Evolutionary conservation across 1,284 basidiomycete species (phyloP).

Genomic region (Filobasidium uniguttulatum): DNA sequence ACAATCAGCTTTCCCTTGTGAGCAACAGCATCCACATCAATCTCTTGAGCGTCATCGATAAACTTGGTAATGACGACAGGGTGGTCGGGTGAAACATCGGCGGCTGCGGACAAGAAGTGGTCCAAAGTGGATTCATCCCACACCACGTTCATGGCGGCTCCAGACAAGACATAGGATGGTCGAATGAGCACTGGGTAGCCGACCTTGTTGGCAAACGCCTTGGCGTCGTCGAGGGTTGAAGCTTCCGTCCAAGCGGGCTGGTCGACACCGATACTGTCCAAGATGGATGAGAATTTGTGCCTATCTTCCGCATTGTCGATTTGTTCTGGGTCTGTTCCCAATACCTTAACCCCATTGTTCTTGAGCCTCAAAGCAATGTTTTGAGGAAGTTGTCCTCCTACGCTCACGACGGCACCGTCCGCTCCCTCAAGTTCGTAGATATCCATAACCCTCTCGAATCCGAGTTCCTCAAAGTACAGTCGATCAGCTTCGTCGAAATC

Average conservation of each 20-base stretch:
- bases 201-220: conserved; percentile 77
- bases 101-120: conserved; percentile 85
- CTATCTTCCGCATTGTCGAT: conserved; percentile 98
- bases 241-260: conserved; percentile 96
- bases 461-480: conserved; percentile 96
- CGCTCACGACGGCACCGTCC: conserved; percentile 86
- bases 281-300: conserved; percentile 94
- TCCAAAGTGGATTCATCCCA: conserved; percentile 80
- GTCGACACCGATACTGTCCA: conserved; percentile 90
- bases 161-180: conserved; percentile 94
- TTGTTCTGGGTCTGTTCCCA: conserved; percentile 87
- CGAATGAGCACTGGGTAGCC: conserved; percentile 90
- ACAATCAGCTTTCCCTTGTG: conserved; percentile 87
- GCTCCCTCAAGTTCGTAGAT: conserved; percentile 95
- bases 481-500: conserved; percentile 99
- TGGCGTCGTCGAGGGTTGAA: conserved; percentile 74
- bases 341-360: conserved; percentile 75
- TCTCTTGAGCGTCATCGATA: conserved; percentile 94
- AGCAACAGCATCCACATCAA: conserved; percentile 95
- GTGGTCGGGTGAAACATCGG: conserved; percentile 89
- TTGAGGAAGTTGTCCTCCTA: conserved; percentile 91
- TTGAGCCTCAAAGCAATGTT: conserved; percentile 97
- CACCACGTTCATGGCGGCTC: conserved; percentile 99
- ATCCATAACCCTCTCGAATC: conserved; percentile 98
- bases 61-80: conserved; percentile 98